Percentiles rank a stretch among this genome's conserved stretches.
These are phyloP conservation scores for Diplodia mutila DNA, from an alignment of 2,329 filamentous ascomycete species.

Conservation along the genomic window DNA sequence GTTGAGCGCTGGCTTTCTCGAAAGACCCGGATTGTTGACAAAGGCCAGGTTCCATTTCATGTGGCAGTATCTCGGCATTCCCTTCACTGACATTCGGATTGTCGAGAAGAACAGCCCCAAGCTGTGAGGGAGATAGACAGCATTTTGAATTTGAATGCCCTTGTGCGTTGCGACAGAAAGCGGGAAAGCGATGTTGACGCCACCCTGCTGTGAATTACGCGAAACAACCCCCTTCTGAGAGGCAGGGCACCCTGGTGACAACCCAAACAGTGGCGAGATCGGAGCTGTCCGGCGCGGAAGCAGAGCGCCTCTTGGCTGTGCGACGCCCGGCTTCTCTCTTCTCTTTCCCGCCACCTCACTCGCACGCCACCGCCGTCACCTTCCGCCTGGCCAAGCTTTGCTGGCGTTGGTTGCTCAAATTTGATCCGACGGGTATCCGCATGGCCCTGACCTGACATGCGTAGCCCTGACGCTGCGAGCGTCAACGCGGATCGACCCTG, in stretches of 20 bases:
- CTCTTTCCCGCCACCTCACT: background rate
- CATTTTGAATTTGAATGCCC: background rate
- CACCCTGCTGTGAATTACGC: background rate
- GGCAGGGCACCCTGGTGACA: background rate
- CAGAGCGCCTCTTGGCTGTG: slow-evolving; percentile 6
- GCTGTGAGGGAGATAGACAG: slow-evolving; percentile 32
- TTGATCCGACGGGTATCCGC: slow-evolving; percentile 3
- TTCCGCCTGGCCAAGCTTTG: slow-evolving; percentile 3
- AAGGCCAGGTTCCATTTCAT: slow-evolving; percentile 65
- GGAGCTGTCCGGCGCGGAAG: background rate
- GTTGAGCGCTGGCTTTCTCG: slow-evolving; percentile 28
- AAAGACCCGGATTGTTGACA: background rate
- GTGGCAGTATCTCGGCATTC: slow-evolving; percentile 67
- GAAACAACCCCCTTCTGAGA: background rate
- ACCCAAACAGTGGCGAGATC: background rate
- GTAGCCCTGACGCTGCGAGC: background rate
- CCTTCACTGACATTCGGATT: slow-evolving; percentile 60
- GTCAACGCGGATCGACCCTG: background rate
- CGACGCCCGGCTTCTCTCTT: background rate
- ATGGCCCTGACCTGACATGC: background rate
- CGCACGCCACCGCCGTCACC: background rate
- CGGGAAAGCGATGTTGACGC: background rate
- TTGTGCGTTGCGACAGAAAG: background rate
- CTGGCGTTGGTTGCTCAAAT: slow-evolving; percentile 5
- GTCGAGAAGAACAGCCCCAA: slow-evolving; percentile 32